A percentile compares a stretch with the other conserved stretches of the same genome.
Evolutionary conservation across 192 early-diverging fungal species (phyloP).

Genomic region (Podila epicladia): DNA sequence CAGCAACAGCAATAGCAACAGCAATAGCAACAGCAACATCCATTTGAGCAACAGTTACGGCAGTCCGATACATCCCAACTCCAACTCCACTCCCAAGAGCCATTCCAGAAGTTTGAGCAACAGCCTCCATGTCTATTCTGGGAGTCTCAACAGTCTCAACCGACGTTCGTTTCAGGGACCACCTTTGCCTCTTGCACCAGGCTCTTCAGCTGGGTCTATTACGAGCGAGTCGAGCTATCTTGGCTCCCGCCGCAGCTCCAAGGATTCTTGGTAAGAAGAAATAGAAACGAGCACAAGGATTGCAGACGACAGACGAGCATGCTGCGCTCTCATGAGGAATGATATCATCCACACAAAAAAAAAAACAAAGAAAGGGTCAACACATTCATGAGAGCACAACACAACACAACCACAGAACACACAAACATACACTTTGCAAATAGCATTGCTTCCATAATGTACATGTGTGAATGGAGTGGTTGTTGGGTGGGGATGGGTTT

Average conservation of each 20-base stretch:
- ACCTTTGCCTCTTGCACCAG: neutral
- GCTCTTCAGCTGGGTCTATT: neutral
- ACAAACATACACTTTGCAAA: too few relatives aligned
- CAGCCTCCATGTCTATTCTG: neutral
- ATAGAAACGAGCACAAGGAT: neutral
- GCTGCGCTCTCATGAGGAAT: neutral
- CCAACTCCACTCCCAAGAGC: neutral
- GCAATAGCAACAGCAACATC: neutral
- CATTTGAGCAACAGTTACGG: neutral
- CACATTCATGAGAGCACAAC: too few relatives aligned
- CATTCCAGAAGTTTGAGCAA: neutral
- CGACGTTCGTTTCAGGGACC: neutral
- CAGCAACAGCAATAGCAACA: neutral
- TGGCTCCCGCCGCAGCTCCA: slow-evolving; percentile 41
- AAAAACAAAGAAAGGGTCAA: neutral
- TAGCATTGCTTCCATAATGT: too few relatives aligned
- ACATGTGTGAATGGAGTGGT: too few relatives aligned
- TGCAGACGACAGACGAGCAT: neutral
- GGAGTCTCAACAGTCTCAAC: neutral
- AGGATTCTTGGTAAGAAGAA: slow-evolving; percentile 42
- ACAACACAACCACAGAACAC: too few relatives aligned
- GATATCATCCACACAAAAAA: neutral
- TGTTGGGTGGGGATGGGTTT: too few relatives aligned
- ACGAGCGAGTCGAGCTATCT: slow-evolving; percentile 17
- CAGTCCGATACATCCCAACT: slow-evolving; percentile 1